These are phyloP conservation scores for Mycena metata DNA, from an alignment of 768 basidiomycete genomes.

Conservation along the genomic window DNA sequence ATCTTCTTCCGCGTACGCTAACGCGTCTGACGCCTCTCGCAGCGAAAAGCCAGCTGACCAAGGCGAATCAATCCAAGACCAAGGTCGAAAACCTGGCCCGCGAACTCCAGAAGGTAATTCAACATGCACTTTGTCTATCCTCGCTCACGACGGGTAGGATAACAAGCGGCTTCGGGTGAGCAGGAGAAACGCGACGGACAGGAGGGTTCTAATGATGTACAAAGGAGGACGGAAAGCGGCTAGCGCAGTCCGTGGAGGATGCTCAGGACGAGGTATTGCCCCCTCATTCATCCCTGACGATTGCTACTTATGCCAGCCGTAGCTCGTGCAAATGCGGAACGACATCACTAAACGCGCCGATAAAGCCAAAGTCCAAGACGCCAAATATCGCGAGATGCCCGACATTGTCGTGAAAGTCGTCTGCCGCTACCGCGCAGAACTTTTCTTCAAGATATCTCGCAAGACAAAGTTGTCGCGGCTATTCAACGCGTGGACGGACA, in stretches of 20 bases:
- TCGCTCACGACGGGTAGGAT: constrained; percentile 63
- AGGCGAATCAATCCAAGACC: constrained; percentile 89
- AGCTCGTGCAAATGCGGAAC: constrained; percentile 86
- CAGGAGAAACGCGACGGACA: constrained; percentile 17
- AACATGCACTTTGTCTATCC: background rate
- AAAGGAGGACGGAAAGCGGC: constrained; percentile 88
- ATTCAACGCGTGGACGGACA: constrained; percentile 90
- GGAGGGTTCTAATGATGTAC: constrained; percentile 42
- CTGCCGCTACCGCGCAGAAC: constrained; percentile 90
- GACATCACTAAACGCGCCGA: constrained; percentile 86
- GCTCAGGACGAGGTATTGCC: constrained; percentile 84
- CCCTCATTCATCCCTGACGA: background rate
- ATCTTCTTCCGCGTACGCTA: constrained; percentile 12
- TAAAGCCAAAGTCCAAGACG: constrained; percentile 82
- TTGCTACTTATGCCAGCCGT: constrained; percentile 30
- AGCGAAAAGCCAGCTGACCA: constrained; percentile 90
- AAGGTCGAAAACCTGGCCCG: constrained; percentile 93
- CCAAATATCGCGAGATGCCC: constrained; percentile 88
- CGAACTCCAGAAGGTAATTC: constrained; percentile 87
- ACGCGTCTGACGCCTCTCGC: constrained; percentile 16
- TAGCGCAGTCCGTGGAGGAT: constrained; percentile 86
- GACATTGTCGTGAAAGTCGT: constrained; percentile 92
- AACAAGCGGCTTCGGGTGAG: constrained; percentile 89
- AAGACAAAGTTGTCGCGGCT: constrained; percentile 88
- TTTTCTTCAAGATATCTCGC: constrained; percentile 94